Base-by-base conservation (phyloP, 2,329 filamentous ascomycete species). In the Rhynchosporium secalis region DNA sequence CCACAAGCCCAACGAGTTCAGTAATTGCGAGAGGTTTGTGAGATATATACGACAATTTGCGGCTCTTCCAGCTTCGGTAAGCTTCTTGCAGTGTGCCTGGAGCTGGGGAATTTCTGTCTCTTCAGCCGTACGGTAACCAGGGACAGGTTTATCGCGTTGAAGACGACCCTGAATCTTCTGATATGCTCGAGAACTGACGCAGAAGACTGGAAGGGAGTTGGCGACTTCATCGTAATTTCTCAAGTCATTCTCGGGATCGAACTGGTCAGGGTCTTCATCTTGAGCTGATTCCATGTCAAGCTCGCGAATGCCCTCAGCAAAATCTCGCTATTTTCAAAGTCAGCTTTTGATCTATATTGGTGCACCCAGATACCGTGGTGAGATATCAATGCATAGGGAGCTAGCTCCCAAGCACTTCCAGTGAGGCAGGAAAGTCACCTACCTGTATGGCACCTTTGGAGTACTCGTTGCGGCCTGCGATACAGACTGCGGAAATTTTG, bases 1-100 rank as follows among this genome's bases (percentile, higher is more conserved):
- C 81, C 82, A 84, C 1, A 86, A 65, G 8, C 72, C 76, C 56
- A 88, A 73, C 0, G 83, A 85, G 36, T 80, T 82, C 3, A 86
- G 62, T 0, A 85, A 69, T 62, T 81, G 79, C 47, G 75, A 77
- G 3, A 86, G 58, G 36, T 76, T 78, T 10, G 80, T 81, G 2
- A 88, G 73, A 63, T 86, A 86, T 1, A 71, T 73, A 8, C 77
- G 77, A 56, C 77, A 81, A 20, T 73, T 76, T 4, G 75, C 76
- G 5, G 76, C 72, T 31, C 82, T 76, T 7, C 78, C 78, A 36
- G 75, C 73, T 60, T 83, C 80, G 0, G 86, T 87, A 3, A 88
- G 74, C 47, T 80, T 80, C 62, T 79, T 81, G 58, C 84, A 86
- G 65, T 89, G 85, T 0, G 75, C 58, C 26, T 61, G 38, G 9